phyloP scores from a whole-genome alignment of 2,329 filamentous ascomycete genomes.

The Shiraia sp. region DNA sequence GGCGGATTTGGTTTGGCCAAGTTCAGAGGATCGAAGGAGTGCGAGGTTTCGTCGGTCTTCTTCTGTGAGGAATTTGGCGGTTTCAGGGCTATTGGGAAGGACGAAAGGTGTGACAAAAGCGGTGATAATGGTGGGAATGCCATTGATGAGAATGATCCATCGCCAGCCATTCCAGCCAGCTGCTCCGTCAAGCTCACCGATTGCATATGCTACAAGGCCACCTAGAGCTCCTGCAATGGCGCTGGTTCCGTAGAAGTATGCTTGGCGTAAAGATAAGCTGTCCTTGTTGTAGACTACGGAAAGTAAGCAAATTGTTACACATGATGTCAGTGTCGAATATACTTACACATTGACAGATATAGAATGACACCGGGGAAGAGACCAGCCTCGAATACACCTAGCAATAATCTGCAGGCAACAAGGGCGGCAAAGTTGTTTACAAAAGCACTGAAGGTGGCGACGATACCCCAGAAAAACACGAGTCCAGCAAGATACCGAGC shows the following conservation, averaged over 20 bases:
- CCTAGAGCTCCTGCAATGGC: conserved; percentile 60
- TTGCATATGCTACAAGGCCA: conserved; percentile 33
- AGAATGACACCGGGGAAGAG: conserved; percentile 32
- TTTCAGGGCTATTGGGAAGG: conserved; percentile 53
- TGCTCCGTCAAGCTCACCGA: conserved; percentile 27
- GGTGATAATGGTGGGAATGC: conserved; percentile 29
- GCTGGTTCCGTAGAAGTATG: conserved; percentile 58
- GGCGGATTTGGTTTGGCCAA: conserved; percentile 49
- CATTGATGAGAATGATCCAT: conserved; percentile 41
- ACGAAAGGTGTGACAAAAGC: conserved; percentile 55
- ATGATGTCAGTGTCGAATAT: background rate
- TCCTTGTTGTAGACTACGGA: conserved; percentile 24
- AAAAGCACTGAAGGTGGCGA: conserved; percentile 27
- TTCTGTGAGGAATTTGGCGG: conserved; percentile 37
- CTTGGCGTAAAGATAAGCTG: conserved; percentile 56
- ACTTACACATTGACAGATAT: conserved; percentile 26
- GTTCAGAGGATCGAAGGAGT: conserved; percentile 43
- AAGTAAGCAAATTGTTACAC: background rate
- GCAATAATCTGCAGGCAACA: conserved; percentile 29
- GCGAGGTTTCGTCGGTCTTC: conserved; percentile 28
- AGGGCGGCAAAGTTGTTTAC: conserved; percentile 31
- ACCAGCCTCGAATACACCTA: conserved; percentile 36
- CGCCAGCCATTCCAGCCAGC: conserved; percentile 29
- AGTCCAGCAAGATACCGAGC: conserved; percentile 28
- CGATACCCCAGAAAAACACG: conserved; percentile 29